phyloP scores from a whole-genome alignment of 2,329 filamentous ascomycete genomes.

The Clonostachys rhizophaga region DNA sequence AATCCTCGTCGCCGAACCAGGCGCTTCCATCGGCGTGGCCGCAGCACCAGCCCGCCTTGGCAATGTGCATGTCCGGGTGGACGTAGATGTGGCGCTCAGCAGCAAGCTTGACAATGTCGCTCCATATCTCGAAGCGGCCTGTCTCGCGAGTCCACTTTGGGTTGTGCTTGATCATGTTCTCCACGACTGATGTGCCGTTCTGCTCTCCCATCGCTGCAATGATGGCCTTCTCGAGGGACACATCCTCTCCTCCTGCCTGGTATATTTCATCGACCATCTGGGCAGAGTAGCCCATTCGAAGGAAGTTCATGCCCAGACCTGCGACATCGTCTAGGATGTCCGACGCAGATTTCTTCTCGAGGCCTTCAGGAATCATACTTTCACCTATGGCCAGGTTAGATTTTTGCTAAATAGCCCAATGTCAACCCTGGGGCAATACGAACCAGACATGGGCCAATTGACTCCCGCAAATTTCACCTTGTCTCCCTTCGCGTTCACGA shows the following conservation, averaged over 20 bases:
- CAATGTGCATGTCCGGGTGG: slow-evolving; percentile 33
- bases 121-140: slow-evolving; percentile 10
- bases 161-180: slow-evolving; percentile 42
- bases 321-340: slow-evolving; percentile 42
- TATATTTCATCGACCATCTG: slow-evolving; percentile 49
- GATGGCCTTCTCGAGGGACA: slow-evolving; percentile 28
- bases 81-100: slow-evolving; percentile 25
- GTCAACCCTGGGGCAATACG: background rate
- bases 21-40: slow-evolving; percentile 41
- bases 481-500: slow-evolving; percentile 27
- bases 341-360: slow-evolving; percentile 45
- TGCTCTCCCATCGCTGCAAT: slow-evolving; percentile 32
- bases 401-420: background rate
- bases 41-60: slow-evolving; percentile 39
- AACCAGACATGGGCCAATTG: slow-evolving; percentile 10
- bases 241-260: slow-evolving; percentile 28
- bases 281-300: slow-evolving; percentile 50
- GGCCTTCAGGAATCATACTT: slow-evolving; percentile 50
- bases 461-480: slow-evolving; percentile 23
- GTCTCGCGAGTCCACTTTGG: slow-evolving; percentile 23
- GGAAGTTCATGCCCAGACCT: slow-evolving; percentile 48
- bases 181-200: slow-evolving; percentile 41
- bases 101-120: slow-evolving; percentile 6
- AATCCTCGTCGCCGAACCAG: slow-evolving; percentile 52
- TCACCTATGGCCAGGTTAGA: slow-evolving; percentile 26